phyloP scores from a whole-genome alignment of 2,329 filamentous ascomycete genomes.

The Talaromyces sp. region DNA sequence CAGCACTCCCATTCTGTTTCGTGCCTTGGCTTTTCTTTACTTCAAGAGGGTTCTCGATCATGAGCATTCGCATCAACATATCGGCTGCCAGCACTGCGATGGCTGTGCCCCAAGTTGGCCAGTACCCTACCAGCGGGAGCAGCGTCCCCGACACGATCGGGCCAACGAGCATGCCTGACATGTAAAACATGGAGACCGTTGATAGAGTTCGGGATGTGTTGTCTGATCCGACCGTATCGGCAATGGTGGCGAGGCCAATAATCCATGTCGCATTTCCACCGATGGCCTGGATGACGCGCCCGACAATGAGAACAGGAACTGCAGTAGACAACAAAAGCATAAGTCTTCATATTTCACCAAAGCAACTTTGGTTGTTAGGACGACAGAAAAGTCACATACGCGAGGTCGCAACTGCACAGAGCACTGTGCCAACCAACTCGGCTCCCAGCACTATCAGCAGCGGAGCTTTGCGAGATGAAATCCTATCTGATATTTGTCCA shows the following conservation, averaged over 20 bases:
- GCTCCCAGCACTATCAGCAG: slow-evolving; percentile 21
- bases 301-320: slow-evolving; percentile 22
- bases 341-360: not conserved
- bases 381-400: slow-evolving; percentile 14
- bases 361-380: not conserved
- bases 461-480: slow-evolving; percentile 19
- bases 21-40: slow-evolving; percentile 1
- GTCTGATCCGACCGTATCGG: slow-evolving; percentile 22
- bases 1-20: not conserved
- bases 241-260: slow-evolving; percentile 25
- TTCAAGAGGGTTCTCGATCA: slow-evolving; percentile 20
- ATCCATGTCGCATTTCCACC: slow-evolving; percentile 28
- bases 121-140: slow-evolving; percentile 25
- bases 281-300: slow-evolving; percentile 26
- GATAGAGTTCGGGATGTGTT: slow-evolving; percentile 25
- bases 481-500: slow-evolving; percentile 20
- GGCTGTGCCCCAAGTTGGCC: slow-evolving; percentile 25
- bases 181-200: slow-evolving; percentile 20
- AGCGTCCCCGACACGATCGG: slow-evolving; percentile 25
- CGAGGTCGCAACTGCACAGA: slow-evolving; percentile 22
- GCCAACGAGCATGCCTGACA: slow-evolving; percentile 22
- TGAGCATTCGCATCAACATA: slow-evolving; percentile 24
- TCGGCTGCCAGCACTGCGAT: slow-evolving; percentile 23
- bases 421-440: slow-evolving; percentile 22
- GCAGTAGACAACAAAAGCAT: not conserved